Evolutionary conservation across 805 yeast genomes (phyloP).

Genomic region (Yamadazyma sp.): DNA sequence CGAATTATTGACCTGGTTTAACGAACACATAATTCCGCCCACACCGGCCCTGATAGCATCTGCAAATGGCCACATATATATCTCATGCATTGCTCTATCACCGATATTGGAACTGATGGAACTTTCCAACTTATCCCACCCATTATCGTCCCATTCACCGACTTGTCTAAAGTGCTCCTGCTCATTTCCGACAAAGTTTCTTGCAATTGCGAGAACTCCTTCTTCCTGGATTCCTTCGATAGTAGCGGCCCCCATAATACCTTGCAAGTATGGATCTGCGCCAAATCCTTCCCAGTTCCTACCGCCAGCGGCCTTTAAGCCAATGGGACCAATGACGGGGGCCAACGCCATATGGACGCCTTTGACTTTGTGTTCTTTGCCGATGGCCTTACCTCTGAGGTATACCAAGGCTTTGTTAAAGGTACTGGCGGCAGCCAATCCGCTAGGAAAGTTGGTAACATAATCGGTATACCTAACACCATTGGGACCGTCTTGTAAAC

Average conservation of each 20-base stretch:
- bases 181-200: slow-evolving; percentile 60
- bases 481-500: slow-evolving; percentile 63
- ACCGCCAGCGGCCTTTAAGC: slow-evolving; percentile 62
- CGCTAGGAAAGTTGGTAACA: slow-evolving; percentile 58
- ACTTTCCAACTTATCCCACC: slow-evolving; percentile 41
- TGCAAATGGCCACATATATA: slow-evolving; percentile 67
- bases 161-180: slow-evolving; percentile 60
- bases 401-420: slow-evolving; percentile 53
- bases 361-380: slow-evolving; percentile 52
- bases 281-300: slow-evolving; percentile 67
- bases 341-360: slow-evolving; percentile 58
- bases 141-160: slow-evolving; percentile 48
- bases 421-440: slow-evolving; percentile 57
- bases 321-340: slow-evolving; percentile 61
- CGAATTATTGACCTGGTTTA: slow-evolving; percentile 55
- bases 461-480: slow-evolving; percentile 60
- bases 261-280: slow-evolving; percentile 60
- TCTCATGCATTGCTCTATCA: slow-evolving; percentile 61
- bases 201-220: slow-evolving; percentile 57
- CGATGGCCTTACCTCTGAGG: slow-evolving; percentile 56
- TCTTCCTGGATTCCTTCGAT: slow-evolving; percentile 57
- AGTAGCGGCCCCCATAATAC: slow-evolving; percentile 52
- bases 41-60: slow-evolving; percentile 60
- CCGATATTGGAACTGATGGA: slow-evolving; percentile 56
- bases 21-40: slow-evolving; percentile 62